Evolutionary conservation across 2,329 filamentous ascomycete genomes (phyloP), one percentile per base, ranked within the genome.

Genomic region (Chaetomiaceae sp.): DNA sequence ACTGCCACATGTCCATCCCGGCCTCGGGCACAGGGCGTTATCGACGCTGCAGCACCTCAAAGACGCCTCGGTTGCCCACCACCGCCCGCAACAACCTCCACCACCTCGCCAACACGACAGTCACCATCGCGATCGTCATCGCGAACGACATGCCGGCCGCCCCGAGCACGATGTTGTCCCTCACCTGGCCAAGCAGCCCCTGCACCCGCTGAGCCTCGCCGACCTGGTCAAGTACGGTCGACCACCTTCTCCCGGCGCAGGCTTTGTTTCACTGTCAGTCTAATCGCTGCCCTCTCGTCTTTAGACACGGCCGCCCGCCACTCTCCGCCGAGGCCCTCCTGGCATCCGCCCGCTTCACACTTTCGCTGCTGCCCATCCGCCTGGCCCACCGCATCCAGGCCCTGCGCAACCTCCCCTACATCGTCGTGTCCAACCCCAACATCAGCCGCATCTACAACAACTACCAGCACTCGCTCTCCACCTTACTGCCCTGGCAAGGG

Each of bases 381-480:
- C 82, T 98, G 20, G 93, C 93, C 20, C 88, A 94, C 64, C 88
- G 93, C 47, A 95, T 98, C 54, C 87, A 95, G 65, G 88, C 89
- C 35, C 74, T 98, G 15, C 84, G 90, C 53, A 95, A 95, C 63
- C 79, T 98, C 8, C 93, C 93, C 0, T 98, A 91, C 67, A 97
- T 98, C 54, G 91, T 98, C 45, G 93, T 98, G 20, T 90, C 91
- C n/a, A 97, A 98, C 63, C 88, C 89, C 1, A 88, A 96, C 63
- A 89, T 98, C 57, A 86, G 84, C 20, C 84, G 85, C 59, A 98
- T 98, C 55, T 95, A 97, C 73, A 83, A 87, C 67, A 97, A 96
- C 68, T 98, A 98, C 66, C 75, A 95, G 36, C 90, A 96, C 67
- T 95, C 89, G 2, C 73, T 98, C 17, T 91, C 87, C 2, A 95